Base-by-base conservation (phyloP, 2,329 filamentous ascomycete genomes). In the Salinomyces thailandicus region DNA sequence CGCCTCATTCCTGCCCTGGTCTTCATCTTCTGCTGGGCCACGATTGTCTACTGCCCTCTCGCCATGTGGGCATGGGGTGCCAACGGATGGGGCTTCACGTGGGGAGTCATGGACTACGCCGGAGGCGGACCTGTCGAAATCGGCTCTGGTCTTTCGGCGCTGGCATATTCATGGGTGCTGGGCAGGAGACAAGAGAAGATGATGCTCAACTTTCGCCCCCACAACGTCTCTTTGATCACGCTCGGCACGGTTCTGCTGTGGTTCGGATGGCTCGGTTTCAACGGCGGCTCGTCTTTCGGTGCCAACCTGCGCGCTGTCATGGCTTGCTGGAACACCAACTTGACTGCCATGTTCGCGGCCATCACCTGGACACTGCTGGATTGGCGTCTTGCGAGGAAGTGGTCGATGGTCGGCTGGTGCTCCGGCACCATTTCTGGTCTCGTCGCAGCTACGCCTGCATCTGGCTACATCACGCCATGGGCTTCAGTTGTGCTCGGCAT, bases 241-340 rank as follows among this genome's bases (percentile, higher is more conserved):
- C 80, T 96, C 51, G 91, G 91, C 45, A 96, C 91, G 3, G 75
- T 94, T 47, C 75, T 98, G 53, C 85, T 98, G 38, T 96, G 87
- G 87, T 96, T 96, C 55, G 91, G 91, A 55, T 98, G 91, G 91
- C 72, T 98, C 47, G 91, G 87, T 37, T 98, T 98, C 77, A 98
- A 98, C 71, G 91, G 89, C 53, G 91, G 91, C 46, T 95, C 87
- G 16, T 70, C 89, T 26, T 94, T 95, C 51, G 87, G 89, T 50
- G 54, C 55, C 26, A 56, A 55, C 40, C 73, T 96, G 36, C 83
- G 91, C 48, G 91, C 91, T 37, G 80, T 82, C 48, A 93, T 95
- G 79, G 89, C 91, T 37, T 94, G 85, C 77, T 98, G 87, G 89
- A 96, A 96, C 73, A 85, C 83, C 41, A 95, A 91, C 68, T 61